phyloP scores from a whole-genome alignment of 176 grass and related monocot species.

The Dendrocalamus sinicus region DNA sequence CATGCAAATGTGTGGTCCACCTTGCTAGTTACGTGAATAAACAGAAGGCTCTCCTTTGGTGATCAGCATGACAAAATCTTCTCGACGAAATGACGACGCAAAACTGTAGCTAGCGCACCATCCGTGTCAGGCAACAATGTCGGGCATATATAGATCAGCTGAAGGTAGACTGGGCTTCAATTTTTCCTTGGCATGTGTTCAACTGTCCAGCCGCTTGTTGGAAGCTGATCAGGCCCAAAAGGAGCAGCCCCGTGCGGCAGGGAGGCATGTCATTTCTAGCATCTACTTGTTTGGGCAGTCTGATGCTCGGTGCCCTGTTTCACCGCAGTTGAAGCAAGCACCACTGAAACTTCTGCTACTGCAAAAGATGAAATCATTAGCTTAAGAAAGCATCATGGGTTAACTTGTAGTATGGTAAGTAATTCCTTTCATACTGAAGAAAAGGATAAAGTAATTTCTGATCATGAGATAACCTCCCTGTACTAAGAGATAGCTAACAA shows the following conservation, averaged over 20 bases:
- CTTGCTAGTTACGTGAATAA: constrained; percentile 11
- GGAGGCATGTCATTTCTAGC: constrained; percentile 5
- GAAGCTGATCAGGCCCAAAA: constrained; percentile 19
- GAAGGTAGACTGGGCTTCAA: neutral
- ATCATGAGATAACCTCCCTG: neutral
- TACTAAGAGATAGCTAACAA: neutral
- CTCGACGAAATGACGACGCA: constrained; percentile 14
- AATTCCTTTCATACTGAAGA: neutral
- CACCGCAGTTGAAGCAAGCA: constrained; percentile 85
- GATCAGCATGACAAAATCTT: constrained; percentile 55
- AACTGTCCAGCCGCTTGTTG: constrained; percentile 26
- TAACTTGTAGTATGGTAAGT: constrained; percentile 4
- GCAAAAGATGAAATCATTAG: constrained; percentile 17
- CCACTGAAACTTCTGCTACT: constrained; percentile 78
- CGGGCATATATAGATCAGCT: constrained; percentile 26
- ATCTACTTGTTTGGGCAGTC: constrained; percentile 93
- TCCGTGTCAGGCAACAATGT: neutral
- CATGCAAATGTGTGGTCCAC: too few species aligned
- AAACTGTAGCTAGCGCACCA: constrained; percentile 18
- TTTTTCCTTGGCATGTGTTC: constrained; percentile 23
- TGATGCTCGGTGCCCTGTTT: constrained; percentile 82
- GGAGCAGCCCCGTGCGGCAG: constrained; percentile 14
- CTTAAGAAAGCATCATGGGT: neutral
- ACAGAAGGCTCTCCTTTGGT: constrained; percentile 30
- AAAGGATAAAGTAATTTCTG: neutral